Evolutionary conservation across 179 eudicot species (phyloP).

Genomic region (Silene coronaria): DNA sequence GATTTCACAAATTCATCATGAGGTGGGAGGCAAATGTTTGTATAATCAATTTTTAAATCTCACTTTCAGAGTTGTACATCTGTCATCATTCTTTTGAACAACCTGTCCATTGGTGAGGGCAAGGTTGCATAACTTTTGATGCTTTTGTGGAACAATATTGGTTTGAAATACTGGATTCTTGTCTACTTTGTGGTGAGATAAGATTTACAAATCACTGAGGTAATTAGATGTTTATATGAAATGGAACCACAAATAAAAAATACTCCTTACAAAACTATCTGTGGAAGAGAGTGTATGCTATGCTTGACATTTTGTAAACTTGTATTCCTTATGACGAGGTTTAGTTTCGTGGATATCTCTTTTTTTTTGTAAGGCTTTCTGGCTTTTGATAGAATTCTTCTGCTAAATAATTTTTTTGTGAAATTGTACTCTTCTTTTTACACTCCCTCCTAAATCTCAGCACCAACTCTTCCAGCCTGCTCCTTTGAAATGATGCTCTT

Average conservation of each 20-base stretch:
- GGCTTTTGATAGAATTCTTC: not conserved
- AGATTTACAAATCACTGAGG: not conserved
- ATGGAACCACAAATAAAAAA: not conserved
- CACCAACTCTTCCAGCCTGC: not conserved
- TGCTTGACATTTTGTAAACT: not conserved
- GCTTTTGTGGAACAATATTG: not conserved
- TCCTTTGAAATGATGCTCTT: not conserved
- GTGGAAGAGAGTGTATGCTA: not conserved
- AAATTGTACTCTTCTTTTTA: not conserved
- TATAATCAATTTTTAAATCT: not conserved
- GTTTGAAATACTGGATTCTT: not conserved
- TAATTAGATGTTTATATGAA: not conserved
- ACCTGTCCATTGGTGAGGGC: not conserved
- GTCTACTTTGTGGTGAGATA: not conserved
- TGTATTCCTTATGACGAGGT: not conserved
- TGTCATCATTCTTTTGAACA: not conserved
- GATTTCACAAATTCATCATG: conserved; percentile 78
- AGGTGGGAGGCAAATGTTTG: conserved; percentile 47
- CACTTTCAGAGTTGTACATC: not conserved
- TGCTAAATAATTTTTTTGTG: not conserved
- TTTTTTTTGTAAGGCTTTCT: not conserved
- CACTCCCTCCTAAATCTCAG: not conserved
- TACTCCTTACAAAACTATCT: not conserved
- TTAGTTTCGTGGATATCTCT: not conserved
- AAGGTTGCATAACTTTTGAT: not conserved